Evolutionary conservation across 2,329 filamentous ascomycete genomes (phyloP).

Genomic region (Xylariaceae sp.): DNA sequence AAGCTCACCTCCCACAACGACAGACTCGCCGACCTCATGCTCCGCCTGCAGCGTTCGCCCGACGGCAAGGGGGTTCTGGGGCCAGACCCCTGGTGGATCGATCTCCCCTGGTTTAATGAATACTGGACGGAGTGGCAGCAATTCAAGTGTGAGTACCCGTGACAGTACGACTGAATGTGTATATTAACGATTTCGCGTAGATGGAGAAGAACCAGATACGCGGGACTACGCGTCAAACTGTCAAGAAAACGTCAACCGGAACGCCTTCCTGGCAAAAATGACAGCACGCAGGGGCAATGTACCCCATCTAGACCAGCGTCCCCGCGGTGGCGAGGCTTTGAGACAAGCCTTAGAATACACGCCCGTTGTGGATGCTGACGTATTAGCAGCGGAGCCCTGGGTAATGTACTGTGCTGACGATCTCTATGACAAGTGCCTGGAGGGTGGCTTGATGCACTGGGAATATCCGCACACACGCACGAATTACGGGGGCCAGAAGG

Average conservation of each 20-base stretch:
- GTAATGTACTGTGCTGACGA: constrained; percentile 13
- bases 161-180: no score
- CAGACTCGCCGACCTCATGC: constrained; percentile 14
- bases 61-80: constrained; percentile 15
- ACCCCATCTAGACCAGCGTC: constrained; percentile 12
- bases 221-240: constrained; percentile 1
- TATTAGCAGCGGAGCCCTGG: constrained; percentile 13
- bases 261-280: constrained; percentile 17
- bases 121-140: constrained; percentile 17
- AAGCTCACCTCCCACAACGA: constrained; percentile 15
- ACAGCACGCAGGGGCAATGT: constrained; percentile 8
- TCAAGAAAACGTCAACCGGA: constrained; percentile 17
- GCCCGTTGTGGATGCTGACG: constrained; percentile 1
- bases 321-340: constrained; percentile 14
- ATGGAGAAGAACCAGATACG: neutral
- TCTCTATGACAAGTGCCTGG: constrained; percentile 13
- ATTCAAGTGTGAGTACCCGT: constrained; percentile 9
- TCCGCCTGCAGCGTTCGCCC: constrained; percentile 14
- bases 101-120: constrained; percentile 15
- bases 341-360: constrained; percentile 11
- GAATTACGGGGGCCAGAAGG: constrained; percentile 12
- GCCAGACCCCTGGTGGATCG: constrained; percentile 14
- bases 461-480: constrained; percentile 15
- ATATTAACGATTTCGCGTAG: no score
- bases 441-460: constrained; percentile 15